Percentiles rank a stretch among this genome's conserved stretches.
phyloP scores from a whole-genome alignment of 148 eudicot species.

The Rhododendron williamsianum region DNA sequence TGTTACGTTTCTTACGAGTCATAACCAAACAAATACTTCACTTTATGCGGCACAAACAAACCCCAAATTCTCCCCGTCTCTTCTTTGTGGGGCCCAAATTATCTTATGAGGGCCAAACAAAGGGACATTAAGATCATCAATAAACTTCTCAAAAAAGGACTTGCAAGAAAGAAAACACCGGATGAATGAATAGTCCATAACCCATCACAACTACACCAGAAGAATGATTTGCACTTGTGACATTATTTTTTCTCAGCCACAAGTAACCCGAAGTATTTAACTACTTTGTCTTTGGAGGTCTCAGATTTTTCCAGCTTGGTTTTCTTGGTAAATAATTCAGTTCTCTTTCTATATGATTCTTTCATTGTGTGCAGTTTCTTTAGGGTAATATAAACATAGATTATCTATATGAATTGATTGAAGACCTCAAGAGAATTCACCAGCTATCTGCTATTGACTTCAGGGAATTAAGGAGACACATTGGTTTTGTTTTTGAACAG shows the following conservation, averaged over 20 bases:
- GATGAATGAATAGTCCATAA: neutral
- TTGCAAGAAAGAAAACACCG: neutral
- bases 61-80: neutral
- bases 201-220: neutral
- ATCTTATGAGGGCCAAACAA: neutral
- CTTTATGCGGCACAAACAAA: neutral
- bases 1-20: neutral
- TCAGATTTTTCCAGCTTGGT: neutral
- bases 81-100: neutral
- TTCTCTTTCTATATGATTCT: neutral
- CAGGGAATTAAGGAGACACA: neutral
- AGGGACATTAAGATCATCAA: neutral
- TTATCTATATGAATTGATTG: neutral
- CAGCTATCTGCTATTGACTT: neutral
- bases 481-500: no score
- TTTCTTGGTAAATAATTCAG: neutral
- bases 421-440: neutral
- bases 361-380: neutral
- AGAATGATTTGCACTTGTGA: neutral
- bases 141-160: neutral
- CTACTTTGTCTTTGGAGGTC: neutral
- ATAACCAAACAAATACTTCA: neutral
- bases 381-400: neutral
- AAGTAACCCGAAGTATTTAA: neutral
- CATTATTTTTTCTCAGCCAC: neutral